These are phyloP conservation scores for Thymus quinquecostatus DNA, from an alignment of 257 asterid genomes.

Conservation along the genomic window DNA sequence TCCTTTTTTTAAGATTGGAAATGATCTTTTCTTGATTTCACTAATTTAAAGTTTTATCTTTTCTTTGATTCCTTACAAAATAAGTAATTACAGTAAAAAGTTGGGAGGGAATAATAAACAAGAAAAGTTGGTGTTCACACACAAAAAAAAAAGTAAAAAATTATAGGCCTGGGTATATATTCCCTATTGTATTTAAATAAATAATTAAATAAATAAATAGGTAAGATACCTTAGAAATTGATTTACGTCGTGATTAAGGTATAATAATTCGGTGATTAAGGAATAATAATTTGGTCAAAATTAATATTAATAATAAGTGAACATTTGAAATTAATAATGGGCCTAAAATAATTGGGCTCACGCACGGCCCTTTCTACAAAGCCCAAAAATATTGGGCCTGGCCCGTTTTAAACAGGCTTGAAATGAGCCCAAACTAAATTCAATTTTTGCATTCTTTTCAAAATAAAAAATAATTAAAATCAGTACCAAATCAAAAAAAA, in stretches of 20 bases:
- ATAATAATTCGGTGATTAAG: background rate
- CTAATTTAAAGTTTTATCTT: background rate
- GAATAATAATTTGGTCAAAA: too few relatives aligned
- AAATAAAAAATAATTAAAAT: too few relatives aligned
- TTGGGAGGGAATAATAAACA: background rate
- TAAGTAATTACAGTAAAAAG: too few relatives aligned
- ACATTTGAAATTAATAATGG: background rate
- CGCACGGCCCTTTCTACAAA: background rate
- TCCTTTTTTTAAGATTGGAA: too few relatives aligned
- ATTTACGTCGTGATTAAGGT: slow-evolving; percentile 23
- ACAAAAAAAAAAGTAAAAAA: background rate
- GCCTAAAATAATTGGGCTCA: background rate
- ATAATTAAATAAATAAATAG: background rate
- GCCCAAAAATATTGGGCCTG: slow-evolving; percentile 4
- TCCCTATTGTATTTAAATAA: slow-evolving; percentile 6
- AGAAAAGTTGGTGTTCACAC: slow-evolving; percentile 14
- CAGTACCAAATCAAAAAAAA: too few relatives aligned
- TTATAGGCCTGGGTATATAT: slow-evolving; percentile 21
- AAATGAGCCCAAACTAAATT: background rate
- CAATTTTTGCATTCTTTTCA: too few relatives aligned
- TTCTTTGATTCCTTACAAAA: slow-evolving; percentile 30
- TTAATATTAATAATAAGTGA: background rate
- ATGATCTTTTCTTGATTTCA: too few relatives aligned
- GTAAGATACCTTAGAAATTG: background rate
- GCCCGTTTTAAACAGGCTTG: background rate